Evolutionary conservation across 1,284 basidiomycete species (phyloP), one percentile per base, ranked within the genome.

Genomic region (Omphalotus olearius): DNA sequence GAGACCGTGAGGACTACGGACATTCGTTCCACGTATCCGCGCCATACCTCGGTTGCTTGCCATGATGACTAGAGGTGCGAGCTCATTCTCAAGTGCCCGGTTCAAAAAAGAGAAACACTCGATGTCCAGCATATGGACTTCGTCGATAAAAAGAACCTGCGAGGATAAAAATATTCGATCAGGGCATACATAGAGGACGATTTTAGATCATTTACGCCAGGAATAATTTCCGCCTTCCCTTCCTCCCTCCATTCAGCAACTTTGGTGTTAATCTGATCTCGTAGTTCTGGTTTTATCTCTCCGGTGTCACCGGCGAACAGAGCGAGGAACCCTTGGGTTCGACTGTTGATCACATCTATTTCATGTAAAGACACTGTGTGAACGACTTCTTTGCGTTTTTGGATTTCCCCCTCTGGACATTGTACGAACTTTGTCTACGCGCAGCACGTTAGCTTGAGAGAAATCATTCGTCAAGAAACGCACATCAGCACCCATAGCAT

Each of bases 41-140:
- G 94, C 85, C 79, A 95, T 93, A 11, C 96, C 96, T 16, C 96
- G 81, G 69, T 99, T 99, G 38, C 91, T 94, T 1, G 96, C 96
- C 95, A 99, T 98, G 65, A 99, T 93, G 39, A 99, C 96, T 47
- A 99, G 75, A 0, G 96, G 96, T 1, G 95, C 87, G 3, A 98
- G 77, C 59, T 97, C 95, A 57, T 87, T 88, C 67, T 99, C 96
- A 44, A 99, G 77, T 4, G 96, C 96, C 40, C 96, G 84, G 69
- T 99, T 99, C 56, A 99, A 76, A 80, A 96, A 99, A 6, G 94
- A 97, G 78, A 98, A 98, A 67, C 96, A 99, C 69, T 99, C 96
- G 58, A 99, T 97, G 68, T 99, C 96, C 57, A 99, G 85, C 96
- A 99, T 99, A 76, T 99, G 97, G 14, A 98, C 94, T 71, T 98